Conservation (phyloP, 208 protist species). For the Endotrypanum monterogeii region DNA sequence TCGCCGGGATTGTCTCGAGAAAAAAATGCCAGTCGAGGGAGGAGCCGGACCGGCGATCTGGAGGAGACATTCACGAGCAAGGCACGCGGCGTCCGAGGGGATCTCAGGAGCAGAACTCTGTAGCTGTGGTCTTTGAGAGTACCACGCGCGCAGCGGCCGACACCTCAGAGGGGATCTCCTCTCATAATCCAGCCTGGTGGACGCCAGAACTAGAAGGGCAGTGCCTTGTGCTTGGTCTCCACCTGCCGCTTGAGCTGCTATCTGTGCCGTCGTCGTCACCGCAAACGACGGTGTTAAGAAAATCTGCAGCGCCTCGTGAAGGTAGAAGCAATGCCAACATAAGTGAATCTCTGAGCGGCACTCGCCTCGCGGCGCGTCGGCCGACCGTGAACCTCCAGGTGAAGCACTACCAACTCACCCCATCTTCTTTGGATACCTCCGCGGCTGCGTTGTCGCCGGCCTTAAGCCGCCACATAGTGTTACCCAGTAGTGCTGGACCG, state of each 20-base stretch:
- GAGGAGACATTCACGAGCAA: background rate
- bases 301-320: background rate
- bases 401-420: conserved; percentile 12
- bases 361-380: background rate
- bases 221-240: conserved; percentile 23
- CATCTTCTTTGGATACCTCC: background rate
- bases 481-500: background rate
- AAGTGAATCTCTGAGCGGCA: background rate
- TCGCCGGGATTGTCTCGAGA: background rate
- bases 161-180: background rate
- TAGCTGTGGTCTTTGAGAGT: background rate
- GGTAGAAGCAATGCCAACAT: background rate
- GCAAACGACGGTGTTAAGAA: background rate
- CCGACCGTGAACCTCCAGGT: conserved; percentile 27
- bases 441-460: background rate
- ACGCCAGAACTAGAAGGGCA: conserved; percentile 21
- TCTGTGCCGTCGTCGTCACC: conserved; percentile 1
- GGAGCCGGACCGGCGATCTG: background rate
- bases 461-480: background rate
- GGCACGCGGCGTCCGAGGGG: background rate
- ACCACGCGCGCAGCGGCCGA: background rate
- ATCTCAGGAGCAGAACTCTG: background rate
- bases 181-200: conserved; percentile 19
- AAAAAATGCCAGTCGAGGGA: background rate
- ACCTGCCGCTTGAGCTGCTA: conserved; percentile 26